phyloP scores from a whole-genome alignment of 345 rosid species.

The Turnera subulata region DNA sequence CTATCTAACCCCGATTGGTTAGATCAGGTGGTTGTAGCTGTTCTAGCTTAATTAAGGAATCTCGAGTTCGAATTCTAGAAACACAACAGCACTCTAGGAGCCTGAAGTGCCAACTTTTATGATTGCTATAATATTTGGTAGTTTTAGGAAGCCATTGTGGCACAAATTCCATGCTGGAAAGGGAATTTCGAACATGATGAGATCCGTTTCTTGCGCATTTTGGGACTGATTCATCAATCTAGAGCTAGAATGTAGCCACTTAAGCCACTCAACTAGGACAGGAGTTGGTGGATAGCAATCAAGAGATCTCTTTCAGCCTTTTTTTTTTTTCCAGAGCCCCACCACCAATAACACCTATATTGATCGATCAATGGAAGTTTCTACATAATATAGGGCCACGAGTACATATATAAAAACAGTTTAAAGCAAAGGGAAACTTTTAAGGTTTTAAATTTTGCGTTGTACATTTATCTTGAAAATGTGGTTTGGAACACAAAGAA shows the following conservation, averaged over 20 bases:
- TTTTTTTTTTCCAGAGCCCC: not conserved
- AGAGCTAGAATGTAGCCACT: not conserved
- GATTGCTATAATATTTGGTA: not conserved
- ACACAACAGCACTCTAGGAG: no score
- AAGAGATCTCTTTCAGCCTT: conserved; percentile 3
- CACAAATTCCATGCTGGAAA: not conserved
- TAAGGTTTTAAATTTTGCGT: not conserved
- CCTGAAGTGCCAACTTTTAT: not conserved
- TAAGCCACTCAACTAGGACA: not conserved
- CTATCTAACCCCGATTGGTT: no score
- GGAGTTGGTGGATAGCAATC: not conserved
- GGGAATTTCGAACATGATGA: not conserved
- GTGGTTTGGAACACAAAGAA: not conserved
- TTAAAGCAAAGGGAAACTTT: not conserved
- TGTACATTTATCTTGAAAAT: not conserved
- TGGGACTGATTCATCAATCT: not conserved
- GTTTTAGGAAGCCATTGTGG: not conserved
- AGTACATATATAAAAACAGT: not conserved
- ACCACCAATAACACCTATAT: conserved; percentile 2
- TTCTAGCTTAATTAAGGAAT: no score
- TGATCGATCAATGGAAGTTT: not conserved
- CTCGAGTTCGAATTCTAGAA: no score
- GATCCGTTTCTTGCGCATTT: not conserved
- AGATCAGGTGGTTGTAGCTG: no score
- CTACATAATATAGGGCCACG: not conserved